Conservation (phyloP, 179 eudicot species). For the Patellifolia procumbens region DNA sequence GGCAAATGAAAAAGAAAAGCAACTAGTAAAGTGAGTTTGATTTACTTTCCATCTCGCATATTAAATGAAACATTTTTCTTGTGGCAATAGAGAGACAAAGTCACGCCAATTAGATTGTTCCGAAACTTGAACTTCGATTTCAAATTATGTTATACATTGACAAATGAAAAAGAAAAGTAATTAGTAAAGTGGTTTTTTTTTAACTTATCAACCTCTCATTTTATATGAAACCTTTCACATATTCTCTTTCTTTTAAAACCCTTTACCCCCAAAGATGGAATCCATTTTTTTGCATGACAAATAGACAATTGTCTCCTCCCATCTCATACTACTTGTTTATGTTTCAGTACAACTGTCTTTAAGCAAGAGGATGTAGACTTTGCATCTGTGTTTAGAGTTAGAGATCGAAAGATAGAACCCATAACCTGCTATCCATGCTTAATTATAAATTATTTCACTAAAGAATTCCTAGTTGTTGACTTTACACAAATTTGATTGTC, state of each 20-base stretch:
- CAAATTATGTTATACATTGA: too few relatives aligned
- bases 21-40: too few relatives aligned
- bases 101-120: too few relatives aligned
- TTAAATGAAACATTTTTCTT: too few relatives aligned
- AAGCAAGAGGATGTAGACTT: slow-evolving; percentile 26
- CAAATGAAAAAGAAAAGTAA: too few relatives aligned
- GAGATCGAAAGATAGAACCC: not conserved
- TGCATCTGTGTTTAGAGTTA: slow-evolving; percentile 21
- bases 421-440: not conserved
- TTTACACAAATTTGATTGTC: slow-evolving; percentile 18
- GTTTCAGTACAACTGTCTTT: slow-evolving; percentile 29
- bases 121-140: too few relatives aligned
- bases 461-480: slow-evolving; percentile 31
- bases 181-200: too few relatives aligned
- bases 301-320: slow-evolving; percentile 20
- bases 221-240: slow-evolving; percentile 17
- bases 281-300: slow-evolving; percentile 26
- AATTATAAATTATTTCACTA: not conserved
- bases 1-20: too few relatives aligned
- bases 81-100: too few relatives aligned
- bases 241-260: slow-evolving; percentile 1
- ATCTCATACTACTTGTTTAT: slow-evolving; percentile 21
- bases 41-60: too few relatives aligned
- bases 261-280: slow-evolving; percentile 2
- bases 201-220: not conserved